These are phyloP conservation scores for Aspergillus melleus DNA, from an alignment of 2,329 filamentous ascomycete genomes.

Conservation along the genomic window DNA sequence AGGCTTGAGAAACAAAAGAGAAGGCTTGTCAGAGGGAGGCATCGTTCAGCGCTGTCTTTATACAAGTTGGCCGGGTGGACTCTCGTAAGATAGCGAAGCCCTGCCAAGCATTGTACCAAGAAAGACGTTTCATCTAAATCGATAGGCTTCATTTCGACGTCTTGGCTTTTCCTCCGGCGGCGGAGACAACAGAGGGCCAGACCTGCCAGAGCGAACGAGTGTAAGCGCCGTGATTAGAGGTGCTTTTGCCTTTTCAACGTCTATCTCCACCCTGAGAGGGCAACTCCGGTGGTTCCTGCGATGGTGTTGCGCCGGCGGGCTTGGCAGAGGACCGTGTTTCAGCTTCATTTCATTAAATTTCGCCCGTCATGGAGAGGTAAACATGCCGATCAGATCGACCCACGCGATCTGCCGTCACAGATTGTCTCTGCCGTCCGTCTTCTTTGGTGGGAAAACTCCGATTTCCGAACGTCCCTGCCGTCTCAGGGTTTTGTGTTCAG, in stretches of 20 bases:
- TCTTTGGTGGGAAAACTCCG: background rate
- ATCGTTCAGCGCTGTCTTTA: background rate
- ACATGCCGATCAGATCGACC: background rate
- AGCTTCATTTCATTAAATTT: background rate
- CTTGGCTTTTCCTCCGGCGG: background rate
- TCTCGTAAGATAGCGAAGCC: slow-evolving; percentile 7
- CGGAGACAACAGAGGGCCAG: background rate
- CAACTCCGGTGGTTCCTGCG: background rate
- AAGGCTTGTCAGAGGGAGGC: background rate
- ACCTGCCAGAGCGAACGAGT: background rate
- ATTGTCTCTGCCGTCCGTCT: background rate
- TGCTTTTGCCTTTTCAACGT: too few species aligned
- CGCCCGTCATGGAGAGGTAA: background rate
- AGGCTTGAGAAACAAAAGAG: slow-evolving; percentile 2
- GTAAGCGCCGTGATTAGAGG: too few species aligned
- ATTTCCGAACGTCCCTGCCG: background rate
- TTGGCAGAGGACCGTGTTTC: background rate
- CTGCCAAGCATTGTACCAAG: slow-evolving; percentile 5
- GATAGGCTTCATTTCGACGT: slow-evolving; percentile 2
- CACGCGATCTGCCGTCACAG: background rate
- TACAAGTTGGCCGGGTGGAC: background rate
- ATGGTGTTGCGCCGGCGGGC: background rate
- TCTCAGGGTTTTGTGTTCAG: background rate
- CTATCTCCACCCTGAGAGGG: too few species aligned
- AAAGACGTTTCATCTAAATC: slow-evolving; percentile 8